Evolutionary conservation across 345 rosid species (phyloP).

Genomic region (Toxicodendron radicans): DNA sequence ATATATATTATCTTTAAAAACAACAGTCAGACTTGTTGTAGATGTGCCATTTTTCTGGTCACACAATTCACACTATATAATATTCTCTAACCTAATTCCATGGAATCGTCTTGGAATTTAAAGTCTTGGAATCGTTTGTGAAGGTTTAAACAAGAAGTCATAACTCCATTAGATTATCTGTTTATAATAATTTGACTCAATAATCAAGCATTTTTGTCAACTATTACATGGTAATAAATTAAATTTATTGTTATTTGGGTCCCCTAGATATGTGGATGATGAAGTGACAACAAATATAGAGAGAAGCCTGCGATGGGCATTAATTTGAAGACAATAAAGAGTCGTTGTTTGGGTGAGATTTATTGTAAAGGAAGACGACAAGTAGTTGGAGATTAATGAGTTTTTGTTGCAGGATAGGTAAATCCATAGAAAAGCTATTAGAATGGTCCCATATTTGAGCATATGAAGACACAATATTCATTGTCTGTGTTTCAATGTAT

Average conservation of each 20-base stretch:
- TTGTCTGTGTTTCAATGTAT: conserved; percentile 27
- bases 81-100: too few species aligned
- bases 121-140: too few species aligned
- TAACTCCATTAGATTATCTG: not conserved
- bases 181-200: not conserved
- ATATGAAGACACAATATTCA: conserved; percentile 12
- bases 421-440: not conserved
- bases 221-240: too few species aligned
- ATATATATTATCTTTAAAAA: too few species aligned
- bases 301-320: not conserved
- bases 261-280: not conserved
- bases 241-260: not conserved
- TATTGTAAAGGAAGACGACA: not conserved
- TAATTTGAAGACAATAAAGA: not conserved
- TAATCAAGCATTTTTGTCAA: not conserved
- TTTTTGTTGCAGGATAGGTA: not conserved
- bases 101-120: too few species aligned
- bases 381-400: not conserved
- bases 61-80: not conserved
- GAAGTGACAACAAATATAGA: not conserved
- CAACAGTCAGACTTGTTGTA: not conserved
- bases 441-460: conserved; percentile 26
- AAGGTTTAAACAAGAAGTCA: too few species aligned
- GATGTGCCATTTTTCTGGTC: conserved; percentile 22
- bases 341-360: not conserved